Conservation (phyloP, 1,284 basidiomycete species). For the Heterobasidion parviporum region DNA sequence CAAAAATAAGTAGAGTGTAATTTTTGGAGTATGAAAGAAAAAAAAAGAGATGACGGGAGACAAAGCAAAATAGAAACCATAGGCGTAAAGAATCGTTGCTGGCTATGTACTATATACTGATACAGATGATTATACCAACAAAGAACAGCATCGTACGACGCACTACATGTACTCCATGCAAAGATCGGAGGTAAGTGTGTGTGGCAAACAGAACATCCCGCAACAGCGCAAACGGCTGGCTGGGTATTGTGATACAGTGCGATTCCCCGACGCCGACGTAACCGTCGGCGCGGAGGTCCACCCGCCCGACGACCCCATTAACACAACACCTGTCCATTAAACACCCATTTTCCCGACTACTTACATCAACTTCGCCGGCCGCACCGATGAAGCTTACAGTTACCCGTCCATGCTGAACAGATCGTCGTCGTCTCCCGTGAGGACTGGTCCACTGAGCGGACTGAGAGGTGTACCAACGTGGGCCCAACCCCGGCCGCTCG, state of each 20-base stretch:
- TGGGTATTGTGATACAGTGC: neutral
- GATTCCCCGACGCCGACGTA: neutral
- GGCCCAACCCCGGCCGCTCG: conserved; percentile 31
- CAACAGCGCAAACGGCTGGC: neutral
- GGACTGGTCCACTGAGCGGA: conserved; percentile 49
- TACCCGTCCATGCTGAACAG: conserved; percentile 60
- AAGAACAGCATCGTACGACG: neutral
- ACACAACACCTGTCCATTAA: neutral
- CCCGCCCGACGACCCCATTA: neutral
- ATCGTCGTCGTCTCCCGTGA: conserved; percentile 54
- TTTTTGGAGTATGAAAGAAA: neutral
- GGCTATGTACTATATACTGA: conserved; percentile 6
- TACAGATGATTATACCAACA: conserved; percentile 2
- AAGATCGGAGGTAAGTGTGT: neutral
- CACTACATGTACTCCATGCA: neutral
- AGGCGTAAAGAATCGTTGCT: neutral
- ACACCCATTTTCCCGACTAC: neutral
- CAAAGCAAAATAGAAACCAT: neutral
- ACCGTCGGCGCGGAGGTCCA: neutral
- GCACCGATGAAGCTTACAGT: conserved; percentile 1
- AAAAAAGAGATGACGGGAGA: neutral
- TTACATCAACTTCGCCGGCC: neutral
- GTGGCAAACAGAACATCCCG: neutral
- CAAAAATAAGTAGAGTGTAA: too few species aligned
- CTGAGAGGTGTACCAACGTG: conserved; percentile 31